phyloP scores from a whole-genome alignment of 768 basidiomycete genomes.

The Rhodotorula babjevae region DNA sequence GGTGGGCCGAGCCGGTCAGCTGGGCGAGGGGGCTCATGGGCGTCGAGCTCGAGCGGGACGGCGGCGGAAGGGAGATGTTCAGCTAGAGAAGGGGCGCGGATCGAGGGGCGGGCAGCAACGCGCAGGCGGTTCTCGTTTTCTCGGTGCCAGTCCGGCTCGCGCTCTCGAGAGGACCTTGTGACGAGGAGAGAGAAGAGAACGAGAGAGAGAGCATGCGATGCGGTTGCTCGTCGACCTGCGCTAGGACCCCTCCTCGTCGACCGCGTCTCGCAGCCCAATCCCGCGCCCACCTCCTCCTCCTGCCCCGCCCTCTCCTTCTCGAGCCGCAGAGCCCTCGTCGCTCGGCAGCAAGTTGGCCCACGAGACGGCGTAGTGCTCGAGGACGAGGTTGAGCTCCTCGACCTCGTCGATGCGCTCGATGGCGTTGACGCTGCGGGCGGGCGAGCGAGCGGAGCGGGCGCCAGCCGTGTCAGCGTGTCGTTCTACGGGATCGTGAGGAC shows the following conservation, averaged over 20 bases:
- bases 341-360: slow-evolving; percentile 56
- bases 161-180: too few species aligned
- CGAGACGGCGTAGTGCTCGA: slow-evolving; percentile 81
- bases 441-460: too few species aligned
- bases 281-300: neutral
- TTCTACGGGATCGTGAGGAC: neutral
- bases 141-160: too few species aligned
- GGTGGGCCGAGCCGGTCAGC: slow-evolving; percentile 32
- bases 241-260: neutral
- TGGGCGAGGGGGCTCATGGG: slow-evolving; percentile 37
- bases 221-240: neutral
- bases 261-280: neutral
- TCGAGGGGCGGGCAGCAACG: neutral
- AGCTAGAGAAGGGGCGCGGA: slow-evolving; percentile 2
- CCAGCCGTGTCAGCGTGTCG: too few species aligned
- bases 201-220: too few species aligned
- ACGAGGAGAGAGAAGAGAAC: too few species aligned
- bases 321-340: neutral
- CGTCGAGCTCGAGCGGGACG: slow-evolving; percentile 10
- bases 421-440: slow-evolving; percentile 59
- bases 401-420: slow-evolving; percentile 89
- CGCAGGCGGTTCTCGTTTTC: too few species aligned
- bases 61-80: slow-evolving; percentile 15
- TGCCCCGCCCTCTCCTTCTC: neutral
- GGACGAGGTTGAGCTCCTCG: slow-evolving; percentile 85